Evolutionary conservation across 179 eudicot genomes (phyloP), one percentile per base, ranked within the genome.

Genomic region (Silene vulgaris): DNA sequence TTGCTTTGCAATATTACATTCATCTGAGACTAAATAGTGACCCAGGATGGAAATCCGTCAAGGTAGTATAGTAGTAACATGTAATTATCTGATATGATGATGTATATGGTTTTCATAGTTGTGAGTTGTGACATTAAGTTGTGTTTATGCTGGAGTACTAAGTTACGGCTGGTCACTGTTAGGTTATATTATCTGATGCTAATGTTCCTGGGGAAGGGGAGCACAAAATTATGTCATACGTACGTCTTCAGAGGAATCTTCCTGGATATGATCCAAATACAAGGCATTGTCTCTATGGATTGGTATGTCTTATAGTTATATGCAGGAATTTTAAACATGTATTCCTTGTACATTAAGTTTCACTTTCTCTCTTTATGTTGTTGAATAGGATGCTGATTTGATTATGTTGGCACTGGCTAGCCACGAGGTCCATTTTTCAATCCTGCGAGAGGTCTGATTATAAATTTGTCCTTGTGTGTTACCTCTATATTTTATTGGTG

Each of bases 131-230:
- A 21, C 37, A 20, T 14, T 57, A 32, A 29, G 23, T 45, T 1
- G 56, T 54, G 50, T 12, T 40, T 73, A 59, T 71, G 70, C 21
- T 43, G 75, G 61, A 45, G 29, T 28, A 65, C 37, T 75, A 45
- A 13, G 19, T 16, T 45, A 16, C 69, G 63, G 21, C 63, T 75
- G 52, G 26, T 64, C 43, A 72, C 56, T 66, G 85, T 64, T 64
- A 94, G 98, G 98, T 94, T 78, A 88, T 94, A 63, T 87, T 94
- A 63, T 94, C 98, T 78, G 98, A 94, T 80, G 97, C 98, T 62
- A 94, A 90, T 87, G 98, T 87, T 77, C 96, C 98, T 77, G 98
- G 98, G 81, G 98, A 94, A 86, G 98, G 98, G 78, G 98, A 94
- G 66, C 97, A 94, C 84, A 94, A 94, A 75, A 87, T 94, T 59